Conservation (phyloP, 345 rosid species). For the Crucihimalaya himalaica region DNA sequence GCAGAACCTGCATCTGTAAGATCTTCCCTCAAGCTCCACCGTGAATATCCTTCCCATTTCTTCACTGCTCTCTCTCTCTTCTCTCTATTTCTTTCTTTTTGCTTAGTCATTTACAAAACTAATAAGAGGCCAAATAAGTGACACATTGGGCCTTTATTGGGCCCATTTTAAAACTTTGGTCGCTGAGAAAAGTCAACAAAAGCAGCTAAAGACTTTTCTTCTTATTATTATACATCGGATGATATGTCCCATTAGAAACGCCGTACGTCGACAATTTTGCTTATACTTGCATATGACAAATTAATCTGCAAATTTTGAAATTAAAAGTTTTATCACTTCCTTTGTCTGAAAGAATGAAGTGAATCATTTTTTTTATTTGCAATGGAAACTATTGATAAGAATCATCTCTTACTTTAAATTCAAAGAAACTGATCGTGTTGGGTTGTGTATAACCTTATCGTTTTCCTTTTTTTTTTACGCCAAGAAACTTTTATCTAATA, state of each 20-base stretch:
- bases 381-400: too few species aligned
- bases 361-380: too few species aligned
- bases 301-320: too few species aligned
- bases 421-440: neutral
- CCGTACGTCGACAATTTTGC: too few species aligned
- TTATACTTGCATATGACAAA: too few species aligned
- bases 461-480: neutral
- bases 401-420: too few species aligned
- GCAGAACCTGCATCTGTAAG: slow-evolving; percentile 89
- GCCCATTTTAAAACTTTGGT: neutral
- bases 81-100: slow-evolving; percentile 1
- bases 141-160: slow-evolving; percentile 6
- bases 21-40: slow-evolving; percentile 92
- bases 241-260: too few species aligned
- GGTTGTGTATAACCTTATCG: neutral
- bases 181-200: neutral
- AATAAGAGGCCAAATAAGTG: slow-evolving; percentile 9
- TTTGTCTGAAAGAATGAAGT: too few species aligned
- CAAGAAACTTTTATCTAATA: neutral
- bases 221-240: too few species aligned
- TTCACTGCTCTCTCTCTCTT: neutral
- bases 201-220: neutral
- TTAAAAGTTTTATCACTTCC: too few species aligned
- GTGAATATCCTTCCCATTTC: slow-evolving; percentile 82
- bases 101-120: neutral